These are phyloP conservation scores for Berkeleyomyces rouxiae DNA, from an alignment of 2,329 filamentous ascomycete species.

Conservation along the genomic window DNA sequence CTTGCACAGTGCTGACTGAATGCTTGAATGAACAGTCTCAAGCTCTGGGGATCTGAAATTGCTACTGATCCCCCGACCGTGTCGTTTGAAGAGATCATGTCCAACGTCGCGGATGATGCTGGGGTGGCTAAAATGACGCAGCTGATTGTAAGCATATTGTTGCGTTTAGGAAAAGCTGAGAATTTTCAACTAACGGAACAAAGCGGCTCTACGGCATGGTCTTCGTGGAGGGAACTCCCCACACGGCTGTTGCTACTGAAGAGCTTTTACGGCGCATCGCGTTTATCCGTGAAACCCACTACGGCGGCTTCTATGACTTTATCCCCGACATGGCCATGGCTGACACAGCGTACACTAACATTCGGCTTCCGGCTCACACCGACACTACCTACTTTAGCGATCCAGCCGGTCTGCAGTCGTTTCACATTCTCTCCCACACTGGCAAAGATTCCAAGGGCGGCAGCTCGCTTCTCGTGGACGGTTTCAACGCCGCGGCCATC, in stretches of 20 bases:
- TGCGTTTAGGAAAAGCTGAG: too few species aligned
- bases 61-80: constrained; percentile 38
- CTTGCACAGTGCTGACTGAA: not conserved
- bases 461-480: constrained; percentile 68
- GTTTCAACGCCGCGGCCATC: constrained; percentile 53
- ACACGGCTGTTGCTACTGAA: constrained; percentile 51
- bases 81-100: constrained; percentile 43
- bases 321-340: constrained; percentile 74
- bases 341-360: constrained; percentile 81
- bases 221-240: constrained; percentile 55
- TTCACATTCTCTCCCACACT: constrained; percentile 65
- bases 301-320: constrained; percentile 69
- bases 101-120: constrained; percentile 26
- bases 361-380: constrained; percentile 70
- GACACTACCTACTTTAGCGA: constrained; percentile 95
- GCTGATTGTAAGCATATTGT: constrained; percentile 36
- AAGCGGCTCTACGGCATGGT: constrained; percentile 58
- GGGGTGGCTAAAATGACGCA: constrained; percentile 46
- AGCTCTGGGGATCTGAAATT: constrained; percentile 22
- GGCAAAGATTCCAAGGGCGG: constrained; percentile 39
- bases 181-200: too few species aligned
- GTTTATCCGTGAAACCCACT: constrained; percentile 80
- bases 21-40: constrained; percentile 6
- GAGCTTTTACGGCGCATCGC: constrained; percentile 64
- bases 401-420: constrained; percentile 76